Conservation (phyloP, 768 basidiomycete genomes). For the Pisolithus microcarpus region DNA sequence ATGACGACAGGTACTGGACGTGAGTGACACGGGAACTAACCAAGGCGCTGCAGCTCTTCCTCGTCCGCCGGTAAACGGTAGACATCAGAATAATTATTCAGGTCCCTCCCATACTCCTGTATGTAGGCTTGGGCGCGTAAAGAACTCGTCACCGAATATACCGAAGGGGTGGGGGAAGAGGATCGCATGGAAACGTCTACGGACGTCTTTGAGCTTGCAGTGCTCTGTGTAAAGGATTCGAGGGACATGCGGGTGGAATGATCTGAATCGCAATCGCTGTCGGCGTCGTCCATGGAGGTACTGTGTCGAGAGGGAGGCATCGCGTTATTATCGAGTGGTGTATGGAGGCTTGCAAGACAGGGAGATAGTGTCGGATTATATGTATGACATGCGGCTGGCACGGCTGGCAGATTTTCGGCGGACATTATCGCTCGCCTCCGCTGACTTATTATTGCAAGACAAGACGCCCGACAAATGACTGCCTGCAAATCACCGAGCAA, state of each 20-base stretch:
- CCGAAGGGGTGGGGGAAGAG: slow-evolving; percentile 58
- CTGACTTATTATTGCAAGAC: slow-evolving; percentile 1
- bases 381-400: not conserved
- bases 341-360: no score
- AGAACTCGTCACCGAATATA: slow-evolving; percentile 62
- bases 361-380: no score
- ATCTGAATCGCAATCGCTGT: slow-evolving; percentile 40
- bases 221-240: slow-evolving; percentile 33
- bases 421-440: slow-evolving; percentile 28
- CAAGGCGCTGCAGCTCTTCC: slow-evolving; percentile 63
- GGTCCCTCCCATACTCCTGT: slow-evolving; percentile 58
- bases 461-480: not conserved
- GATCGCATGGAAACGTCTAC: slow-evolving; percentile 56
- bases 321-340: no score
- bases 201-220: slow-evolving; percentile 49
- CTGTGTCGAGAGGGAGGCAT: not conserved
- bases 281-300: slow-evolving; percentile 33
- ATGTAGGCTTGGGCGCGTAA: slow-evolving; percentile 51
- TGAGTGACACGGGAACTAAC: slow-evolving; percentile 31
- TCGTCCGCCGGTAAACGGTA: slow-evolving; percentile 76
- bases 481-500: slow-evolving; percentile 22
- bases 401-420: slow-evolving; percentile 18
- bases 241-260: slow-evolving; percentile 37
- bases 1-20: slow-evolving; percentile 8
- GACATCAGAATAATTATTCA: slow-evolving; percentile 76